A percentile compares a stretch with the other conserved stretches of the same genome.
These are phyloP conservation scores for Xylaria sp. DNA, from an alignment of 2,329 filamentous ascomycete genomes.

Conservation along the genomic window DNA sequence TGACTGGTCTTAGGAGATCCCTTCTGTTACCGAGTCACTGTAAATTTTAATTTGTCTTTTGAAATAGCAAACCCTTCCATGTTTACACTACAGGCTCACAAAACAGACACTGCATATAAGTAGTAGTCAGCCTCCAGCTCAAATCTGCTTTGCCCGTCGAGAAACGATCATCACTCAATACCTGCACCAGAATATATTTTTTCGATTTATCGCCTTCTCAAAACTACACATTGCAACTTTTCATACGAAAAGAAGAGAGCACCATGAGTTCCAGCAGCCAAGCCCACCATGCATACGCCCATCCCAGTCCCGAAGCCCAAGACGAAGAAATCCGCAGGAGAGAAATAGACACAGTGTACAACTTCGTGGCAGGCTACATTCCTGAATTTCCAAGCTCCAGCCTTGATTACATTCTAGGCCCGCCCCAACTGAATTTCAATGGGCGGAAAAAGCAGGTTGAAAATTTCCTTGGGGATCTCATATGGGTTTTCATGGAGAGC, in stretches of 20 bases:
- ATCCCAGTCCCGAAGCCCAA: neutral
- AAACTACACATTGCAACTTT: neutral
- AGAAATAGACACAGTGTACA: too few relatives aligned
- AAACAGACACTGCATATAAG: neutral
- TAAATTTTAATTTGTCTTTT: neutral
- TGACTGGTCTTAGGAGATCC: neutral
- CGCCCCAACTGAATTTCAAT: too few relatives aligned
- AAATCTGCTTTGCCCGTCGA: too few relatives aligned
- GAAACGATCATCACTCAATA: neutral
- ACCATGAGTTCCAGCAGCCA: neutral
- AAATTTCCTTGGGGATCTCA: too few relatives aligned
- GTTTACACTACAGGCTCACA: neutral
- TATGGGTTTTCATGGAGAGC: too few relatives aligned
- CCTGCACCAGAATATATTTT: neutral
- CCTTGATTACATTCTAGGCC: too few relatives aligned
- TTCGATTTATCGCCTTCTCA: neutral
- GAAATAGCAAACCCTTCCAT: neutral
- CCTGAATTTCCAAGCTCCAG: too few relatives aligned
- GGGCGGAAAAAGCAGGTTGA: too few relatives aligned
- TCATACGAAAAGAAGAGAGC: neutral
- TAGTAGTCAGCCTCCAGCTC: neutral
- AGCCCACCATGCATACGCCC: neutral
- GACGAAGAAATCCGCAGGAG: too few relatives aligned
- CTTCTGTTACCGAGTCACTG: neutral
- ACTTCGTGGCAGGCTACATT: too few relatives aligned